Evolutionary conservation across 495 filamentous ascomycete species (phyloP).

Genomic region (Aspergillus baeticus): DNA sequence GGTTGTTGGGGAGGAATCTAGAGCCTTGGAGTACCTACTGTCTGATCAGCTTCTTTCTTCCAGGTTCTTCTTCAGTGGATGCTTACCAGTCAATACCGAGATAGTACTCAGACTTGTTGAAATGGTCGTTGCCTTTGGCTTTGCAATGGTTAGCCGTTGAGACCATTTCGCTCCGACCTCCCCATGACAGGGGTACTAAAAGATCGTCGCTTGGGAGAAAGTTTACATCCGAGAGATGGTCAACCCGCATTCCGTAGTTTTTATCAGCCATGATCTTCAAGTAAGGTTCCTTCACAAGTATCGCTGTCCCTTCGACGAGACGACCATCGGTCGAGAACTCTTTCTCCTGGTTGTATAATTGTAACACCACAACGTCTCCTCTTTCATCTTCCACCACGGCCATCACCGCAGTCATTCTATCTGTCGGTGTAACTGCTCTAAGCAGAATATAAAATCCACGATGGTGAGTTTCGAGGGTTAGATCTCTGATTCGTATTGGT

Average conservation of each 20-base stretch:
- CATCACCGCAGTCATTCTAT: constrained; percentile 40
- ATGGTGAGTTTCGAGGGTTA: constrained; percentile 52
- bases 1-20: constrained; percentile 17
- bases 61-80: neutral
- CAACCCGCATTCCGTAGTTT: constrained; percentile 46
- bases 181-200: constrained; percentile 36
- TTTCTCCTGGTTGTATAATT: constrained; percentile 45
- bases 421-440: constrained; percentile 38
- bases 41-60: constrained; percentile 8
- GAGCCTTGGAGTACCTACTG: constrained; percentile 28
- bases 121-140: constrained; percentile 38
- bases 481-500: constrained; percentile 26
- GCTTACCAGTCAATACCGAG: constrained; percentile 27
- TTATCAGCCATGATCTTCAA: constrained; percentile 38
- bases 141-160: constrained; percentile 40
- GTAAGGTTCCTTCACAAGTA: constrained; percentile 56
- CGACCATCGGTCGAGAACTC: constrained; percentile 20
- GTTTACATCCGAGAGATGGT: constrained; percentile 50
- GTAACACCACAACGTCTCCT: constrained; percentile 42
- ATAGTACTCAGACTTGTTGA: constrained; percentile 17
- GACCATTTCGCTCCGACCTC: constrained; percentile 14
- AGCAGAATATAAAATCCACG: constrained; percentile 44
- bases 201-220: constrained; percentile 29
- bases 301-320: constrained; percentile 29
- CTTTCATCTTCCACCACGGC: constrained; percentile 51